phyloP scores from a whole-genome alignment of 106 monocot genomes.

The Alisma plantagoaquatica region DNA sequence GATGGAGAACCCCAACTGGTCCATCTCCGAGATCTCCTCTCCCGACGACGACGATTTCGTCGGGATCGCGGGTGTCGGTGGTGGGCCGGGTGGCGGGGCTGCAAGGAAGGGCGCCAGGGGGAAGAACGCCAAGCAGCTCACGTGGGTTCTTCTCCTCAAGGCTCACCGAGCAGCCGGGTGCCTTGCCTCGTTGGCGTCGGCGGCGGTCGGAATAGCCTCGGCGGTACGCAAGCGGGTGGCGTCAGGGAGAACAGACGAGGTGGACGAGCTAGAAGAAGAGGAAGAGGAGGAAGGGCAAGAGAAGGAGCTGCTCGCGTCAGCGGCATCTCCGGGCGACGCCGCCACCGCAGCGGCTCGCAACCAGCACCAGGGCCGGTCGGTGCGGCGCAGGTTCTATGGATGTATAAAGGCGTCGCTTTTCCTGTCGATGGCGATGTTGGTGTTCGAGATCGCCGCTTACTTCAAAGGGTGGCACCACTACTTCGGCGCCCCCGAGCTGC shows the following conservation, averaged over 20 bases:
- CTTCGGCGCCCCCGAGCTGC: slow-evolving; percentile 14
- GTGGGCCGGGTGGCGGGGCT: neutral
- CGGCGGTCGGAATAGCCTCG: slow-evolving; percentile 29
- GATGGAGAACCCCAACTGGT: no score
- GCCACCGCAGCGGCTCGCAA: neutral
- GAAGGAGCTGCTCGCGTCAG: neutral
- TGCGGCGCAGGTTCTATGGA: slow-evolving; percentile 39
- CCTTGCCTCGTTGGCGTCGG: slow-evolving; percentile 50
- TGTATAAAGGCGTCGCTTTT: slow-evolving; percentile 53
- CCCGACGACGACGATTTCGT: slow-evolving; percentile 15
- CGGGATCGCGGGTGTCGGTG: no score
- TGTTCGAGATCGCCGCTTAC: slow-evolving; percentile 48
- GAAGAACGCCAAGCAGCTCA: slow-evolving; percentile 85
- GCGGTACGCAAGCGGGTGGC: slow-evolving; percentile 58
- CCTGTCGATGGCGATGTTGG: slow-evolving; percentile 42
- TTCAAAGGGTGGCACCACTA: slow-evolving; percentile 49
- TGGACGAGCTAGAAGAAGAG: slow-evolving; percentile 13
- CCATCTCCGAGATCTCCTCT: slow-evolving; percentile 15
- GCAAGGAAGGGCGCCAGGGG: slow-evolving; percentile 19
- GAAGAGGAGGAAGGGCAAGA: slow-evolving; percentile 1
- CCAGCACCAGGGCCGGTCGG: neutral
- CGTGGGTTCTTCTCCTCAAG: slow-evolving; percentile 81
- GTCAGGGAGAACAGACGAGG: slow-evolving; percentile 54
- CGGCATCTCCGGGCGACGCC: slow-evolving; percentile 8
- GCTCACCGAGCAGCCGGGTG: slow-evolving; percentile 84